A percentile compares a stretch with the other conserved stretches of the same genome.
Conservation (phyloP, 2,329 filamentous ascomycete genomes). For the Pseudohalonectria lignicola region DNA sequence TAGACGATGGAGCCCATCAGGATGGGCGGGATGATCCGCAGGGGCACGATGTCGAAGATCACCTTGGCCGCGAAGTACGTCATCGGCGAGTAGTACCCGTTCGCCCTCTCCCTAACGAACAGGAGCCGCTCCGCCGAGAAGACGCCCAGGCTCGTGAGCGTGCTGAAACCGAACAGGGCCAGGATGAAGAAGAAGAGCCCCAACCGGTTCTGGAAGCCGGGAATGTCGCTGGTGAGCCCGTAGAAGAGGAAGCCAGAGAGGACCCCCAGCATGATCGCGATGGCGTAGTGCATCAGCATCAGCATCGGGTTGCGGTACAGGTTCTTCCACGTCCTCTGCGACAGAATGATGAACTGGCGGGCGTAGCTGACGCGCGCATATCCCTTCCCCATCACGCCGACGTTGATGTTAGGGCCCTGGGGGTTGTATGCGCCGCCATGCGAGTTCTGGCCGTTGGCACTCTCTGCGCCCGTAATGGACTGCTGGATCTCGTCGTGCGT, state of each 20-base stretch:
- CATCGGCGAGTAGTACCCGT: conserved; percentile 89
- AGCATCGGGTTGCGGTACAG: conserved; percentile 95
- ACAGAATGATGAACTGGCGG: conserved; percentile 82
- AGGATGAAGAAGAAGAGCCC: conserved; percentile 97
- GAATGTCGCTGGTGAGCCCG: conserved; percentile 88
- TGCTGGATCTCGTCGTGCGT: conserved; percentile 71
- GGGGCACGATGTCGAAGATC: conserved; percentile 92
- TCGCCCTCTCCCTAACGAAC: conserved; percentile 87
- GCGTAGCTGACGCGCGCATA: conserved; percentile 72
- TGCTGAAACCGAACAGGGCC: conserved; percentile 93
- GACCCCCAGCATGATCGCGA: conserved; percentile 86
- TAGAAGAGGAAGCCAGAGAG: conserved; percentile 95
- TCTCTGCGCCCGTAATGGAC: conserved; percentile 51
- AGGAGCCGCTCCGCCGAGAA: conserved; percentile 85
- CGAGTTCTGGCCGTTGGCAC: conserved; percentile 54
- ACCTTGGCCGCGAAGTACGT: conserved; percentile 95
- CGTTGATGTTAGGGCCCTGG: conserved; percentile 35
- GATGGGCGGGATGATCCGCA: conserved; percentile 88
- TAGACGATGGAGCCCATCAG: conserved; percentile 95
- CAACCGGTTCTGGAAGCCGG: conserved; percentile 93
- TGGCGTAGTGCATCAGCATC: conserved; percentile 97
- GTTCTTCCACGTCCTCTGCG: conserved; percentile 89
- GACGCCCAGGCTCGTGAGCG: conserved; percentile 83
- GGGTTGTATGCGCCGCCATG: conserved; percentile 26
- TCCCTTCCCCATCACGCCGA: conserved; percentile 58